Percentiles rank a stretch among this genome's conserved stretches.
Conservation (phyloP, 1,139 yeast genomes). For the Kazachstania sp. region DNA sequence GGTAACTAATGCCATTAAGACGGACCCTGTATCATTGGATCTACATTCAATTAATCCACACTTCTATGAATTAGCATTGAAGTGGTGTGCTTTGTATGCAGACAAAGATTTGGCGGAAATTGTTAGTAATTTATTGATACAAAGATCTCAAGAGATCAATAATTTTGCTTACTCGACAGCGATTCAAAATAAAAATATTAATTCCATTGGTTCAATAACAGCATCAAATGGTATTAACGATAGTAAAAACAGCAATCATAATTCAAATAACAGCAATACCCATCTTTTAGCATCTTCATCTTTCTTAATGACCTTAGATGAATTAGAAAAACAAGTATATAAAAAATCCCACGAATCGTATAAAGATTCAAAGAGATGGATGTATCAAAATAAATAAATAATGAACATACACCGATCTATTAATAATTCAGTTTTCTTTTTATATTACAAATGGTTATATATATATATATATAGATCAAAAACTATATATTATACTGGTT, state of each 20-base stretch:
- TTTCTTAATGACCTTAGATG: conserved; percentile 62
- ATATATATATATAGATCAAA: background rate
- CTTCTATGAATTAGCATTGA: conserved; percentile 59
- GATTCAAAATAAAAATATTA: conserved; percentile 5
- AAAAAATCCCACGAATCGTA: conserved; percentile 52
- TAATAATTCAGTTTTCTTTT: background rate
- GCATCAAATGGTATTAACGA: background rate
- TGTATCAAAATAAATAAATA: conserved; percentile 15
- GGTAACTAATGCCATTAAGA: conserved; percentile 72
- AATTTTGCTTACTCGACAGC: conserved; percentile 46
- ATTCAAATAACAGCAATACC: background rate
- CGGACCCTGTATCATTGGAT: conserved; percentile 63
- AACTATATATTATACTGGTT: background rate
- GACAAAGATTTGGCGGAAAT: conserved; percentile 56
- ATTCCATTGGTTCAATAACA: background rate
- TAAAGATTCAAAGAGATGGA: conserved; percentile 59
- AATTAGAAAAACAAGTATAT: conserved; percentile 58
- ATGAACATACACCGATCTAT: too few species aligned
- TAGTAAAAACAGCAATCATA: background rate
- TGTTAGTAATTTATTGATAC: conserved; percentile 46
- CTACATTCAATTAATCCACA: conserved; percentile 58
- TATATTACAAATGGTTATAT: background rate
- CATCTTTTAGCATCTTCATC: conserved; percentile 1
- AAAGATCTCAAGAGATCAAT: conserved; percentile 61
- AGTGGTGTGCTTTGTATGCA: conserved; percentile 64